A percentile compares a stretch with the other conserved stretches of the same genome.
phyloP scores from a whole-genome alignment of 1,284 basidiomycete genomes.

The Fomitiporia mediterranea region DNA sequence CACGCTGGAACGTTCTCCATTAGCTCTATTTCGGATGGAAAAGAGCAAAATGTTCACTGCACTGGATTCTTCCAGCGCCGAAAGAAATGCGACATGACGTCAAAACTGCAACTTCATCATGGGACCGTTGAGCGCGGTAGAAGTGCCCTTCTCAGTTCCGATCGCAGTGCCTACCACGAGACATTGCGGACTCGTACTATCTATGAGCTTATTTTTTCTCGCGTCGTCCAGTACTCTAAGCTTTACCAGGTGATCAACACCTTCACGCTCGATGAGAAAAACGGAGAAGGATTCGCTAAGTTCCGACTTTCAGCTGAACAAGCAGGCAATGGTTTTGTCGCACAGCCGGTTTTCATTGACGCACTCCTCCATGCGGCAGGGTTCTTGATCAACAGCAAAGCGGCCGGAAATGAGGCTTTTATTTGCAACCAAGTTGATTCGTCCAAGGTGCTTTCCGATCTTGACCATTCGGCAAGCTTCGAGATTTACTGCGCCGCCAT shows the following conservation, averaged over 20 bases:
- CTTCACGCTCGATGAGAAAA: constrained; percentile 44
- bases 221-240: constrained; percentile 59
- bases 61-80: constrained; percentile 42
- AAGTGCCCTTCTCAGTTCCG: constrained; percentile 28
- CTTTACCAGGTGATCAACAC: constrained; percentile 54
- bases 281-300: constrained; percentile 50
- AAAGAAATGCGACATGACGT: constrained; percentile 28
- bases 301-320: constrained; percentile 38
- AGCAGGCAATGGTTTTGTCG: constrained; percentile 34
- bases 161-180: constrained; percentile 32
- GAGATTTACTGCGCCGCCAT: constrained; percentile 48
- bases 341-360: constrained; percentile 59
- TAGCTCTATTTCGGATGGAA: constrained; percentile 33
- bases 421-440: constrained; percentile 55
- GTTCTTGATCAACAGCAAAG: constrained; percentile 59
- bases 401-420: constrained; percentile 46
- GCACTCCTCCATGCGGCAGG: constrained; percentile 64
- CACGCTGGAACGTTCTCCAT: constrained; percentile 41
- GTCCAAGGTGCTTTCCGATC: constrained; percentile 40
- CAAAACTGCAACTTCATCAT: constrained; percentile 38
- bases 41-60: constrained; percentile 41
- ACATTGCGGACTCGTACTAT: constrained; percentile 50
- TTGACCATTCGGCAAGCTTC: constrained; percentile 39
- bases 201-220: constrained; percentile 64
- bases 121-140: constrained; percentile 36